Evolutionary conservation across 2,329 filamentous ascomycete genomes (phyloP).

Genomic region (Kalmusia sp.): DNA sequence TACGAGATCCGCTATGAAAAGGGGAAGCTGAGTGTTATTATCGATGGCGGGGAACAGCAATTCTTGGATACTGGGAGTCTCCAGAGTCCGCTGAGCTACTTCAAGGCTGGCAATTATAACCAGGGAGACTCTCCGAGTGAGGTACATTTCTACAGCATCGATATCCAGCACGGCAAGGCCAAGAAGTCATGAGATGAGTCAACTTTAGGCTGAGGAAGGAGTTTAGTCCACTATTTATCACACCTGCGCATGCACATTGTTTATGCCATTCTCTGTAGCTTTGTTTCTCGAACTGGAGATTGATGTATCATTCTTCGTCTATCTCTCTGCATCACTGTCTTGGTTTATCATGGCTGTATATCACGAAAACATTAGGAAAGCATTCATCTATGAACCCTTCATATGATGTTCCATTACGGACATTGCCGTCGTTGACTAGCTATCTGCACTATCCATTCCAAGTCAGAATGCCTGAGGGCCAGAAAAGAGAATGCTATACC

Average conservation of each 20-base stretch:
- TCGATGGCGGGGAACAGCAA: slow-evolving; percentile 19
- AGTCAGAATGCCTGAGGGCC: neutral
- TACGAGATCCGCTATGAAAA: slow-evolving; percentile 50
- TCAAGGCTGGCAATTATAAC: slow-evolving; percentile 34
- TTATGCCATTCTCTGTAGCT: no score
- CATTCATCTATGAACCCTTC: no score
- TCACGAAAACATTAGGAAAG: no score
- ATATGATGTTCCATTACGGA: neutral
- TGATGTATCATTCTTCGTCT: no score
- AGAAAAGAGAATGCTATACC: neutral
- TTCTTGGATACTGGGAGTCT: slow-evolving; percentile 23
- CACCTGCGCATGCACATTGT: no score
- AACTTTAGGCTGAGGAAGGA: no score
- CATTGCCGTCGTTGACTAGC: slow-evolving; percentile 4
- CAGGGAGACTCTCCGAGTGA: slow-evolving; percentile 27
- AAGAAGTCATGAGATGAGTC: no score
- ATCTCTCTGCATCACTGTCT: no score
- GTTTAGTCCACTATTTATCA: no score
- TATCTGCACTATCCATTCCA: slow-evolving; percentile 10
- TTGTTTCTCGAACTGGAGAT: no score
- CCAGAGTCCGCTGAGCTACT: slow-evolving; percentile 25
- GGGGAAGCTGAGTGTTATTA: slow-evolving; percentile 32
- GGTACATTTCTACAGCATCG: slow-evolving; percentile 25
- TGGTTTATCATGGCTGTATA: no score
- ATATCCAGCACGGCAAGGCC: slow-evolving; percentile 15